A percentile compares a stretch with the other conserved stretches of the same genome.
phyloP scores from a whole-genome alignment of 768 basidiomycete genomes.

The Leucosporidium yakuticum region DNA sequence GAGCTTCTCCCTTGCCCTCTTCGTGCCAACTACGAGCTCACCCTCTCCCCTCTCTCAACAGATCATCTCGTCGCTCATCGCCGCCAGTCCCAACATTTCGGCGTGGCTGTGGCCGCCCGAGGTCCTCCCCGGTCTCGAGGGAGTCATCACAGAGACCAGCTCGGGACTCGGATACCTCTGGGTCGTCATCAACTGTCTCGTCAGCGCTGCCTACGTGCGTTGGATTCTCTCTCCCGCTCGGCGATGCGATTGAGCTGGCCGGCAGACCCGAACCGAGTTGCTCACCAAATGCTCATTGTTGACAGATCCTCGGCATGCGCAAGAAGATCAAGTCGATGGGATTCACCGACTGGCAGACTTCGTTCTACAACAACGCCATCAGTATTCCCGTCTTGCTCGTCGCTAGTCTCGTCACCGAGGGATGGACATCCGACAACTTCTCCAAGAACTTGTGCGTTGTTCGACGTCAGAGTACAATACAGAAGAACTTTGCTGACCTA shows the following conservation, averaged over 20 bases:
- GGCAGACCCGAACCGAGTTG: background rate
- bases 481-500: background rate
- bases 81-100: conserved; percentile 85
- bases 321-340: conserved; percentile 90
- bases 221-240: background rate
- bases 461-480: no score
- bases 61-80: conserved; percentile 91
- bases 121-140: conserved; percentile 48
- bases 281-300: background rate
- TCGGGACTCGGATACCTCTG: conserved; percentile 68
- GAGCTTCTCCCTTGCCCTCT: conserved; percentile 54
- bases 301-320: conserved; percentile 66
- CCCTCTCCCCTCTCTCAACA: conserved; percentile 40
- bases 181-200: conserved; percentile 89
- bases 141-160: conserved; percentile 36
- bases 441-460: conserved; percentile 73
- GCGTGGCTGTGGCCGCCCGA: conserved; percentile 42
- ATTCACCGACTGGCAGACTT: conserved; percentile 86
- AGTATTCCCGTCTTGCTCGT: conserved; percentile 86
- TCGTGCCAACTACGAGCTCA: background rate
- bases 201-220: conserved; percentile 78
- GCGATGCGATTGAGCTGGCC: background rate
- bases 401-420: conserved; percentile 76
- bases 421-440: conserved; percentile 78
- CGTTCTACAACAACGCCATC: conserved; percentile 97